Evolutionary conservation across 2,329 filamentous ascomycete genomes (phyloP).

Genomic region (Cytospora paraplurivora): DNA sequence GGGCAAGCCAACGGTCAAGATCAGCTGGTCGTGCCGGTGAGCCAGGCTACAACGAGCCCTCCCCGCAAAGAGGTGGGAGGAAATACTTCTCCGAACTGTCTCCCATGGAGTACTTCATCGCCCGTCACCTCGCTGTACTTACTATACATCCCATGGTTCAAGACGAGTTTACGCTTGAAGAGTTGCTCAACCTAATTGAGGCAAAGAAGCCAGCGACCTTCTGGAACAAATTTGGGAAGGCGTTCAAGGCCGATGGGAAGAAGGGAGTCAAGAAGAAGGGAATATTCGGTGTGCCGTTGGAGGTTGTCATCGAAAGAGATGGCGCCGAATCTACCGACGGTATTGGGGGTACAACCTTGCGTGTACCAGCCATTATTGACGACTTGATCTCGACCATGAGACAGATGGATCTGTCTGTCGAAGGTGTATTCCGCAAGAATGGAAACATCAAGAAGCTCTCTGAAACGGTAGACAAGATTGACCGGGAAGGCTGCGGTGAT

Average conservation of each 20-base stretch:
- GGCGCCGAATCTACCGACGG: slow-evolving; percentile 98
- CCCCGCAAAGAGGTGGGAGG: slow-evolving; percentile 61
- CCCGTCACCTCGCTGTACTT: slow-evolving; percentile 90
- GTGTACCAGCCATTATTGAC: slow-evolving; percentile 92
- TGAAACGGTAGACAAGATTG: slow-evolving; percentile 82
- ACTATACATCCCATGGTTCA: slow-evolving; percentile 93
- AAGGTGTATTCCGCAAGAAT: slow-evolving; percentile 98
- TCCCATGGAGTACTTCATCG: slow-evolving; percentile 94
- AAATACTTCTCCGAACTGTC: slow-evolving; percentile 97
- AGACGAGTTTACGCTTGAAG: slow-evolving; percentile 88
- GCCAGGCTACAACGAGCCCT: slow-evolving; percentile 53
- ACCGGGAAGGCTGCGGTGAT: slow-evolving; percentile 80
- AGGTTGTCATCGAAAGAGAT: slow-evolving; percentile 87
- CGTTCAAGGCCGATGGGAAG: slow-evolving; percentile 82
- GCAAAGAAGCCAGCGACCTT: slow-evolving; percentile 86
- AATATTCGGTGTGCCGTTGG: slow-evolving; percentile 86
- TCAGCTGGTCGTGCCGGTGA: slow-evolving; percentile 55
- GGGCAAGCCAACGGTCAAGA: slow-evolving; percentile 68
- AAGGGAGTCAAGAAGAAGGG: slow-evolving; percentile 88
- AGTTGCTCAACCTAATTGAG: slow-evolving; percentile 89
- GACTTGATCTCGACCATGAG: slow-evolving; percentile 93
- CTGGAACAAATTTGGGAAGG: slow-evolving; percentile 98
- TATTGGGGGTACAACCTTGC: slow-evolving; percentile 85
- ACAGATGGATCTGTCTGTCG: slow-evolving; percentile 98
- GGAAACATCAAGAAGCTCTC: slow-evolving; percentile 95